Conservation (phyloP, 306 rosid species). For the Quillaja saponaria region DNA sequence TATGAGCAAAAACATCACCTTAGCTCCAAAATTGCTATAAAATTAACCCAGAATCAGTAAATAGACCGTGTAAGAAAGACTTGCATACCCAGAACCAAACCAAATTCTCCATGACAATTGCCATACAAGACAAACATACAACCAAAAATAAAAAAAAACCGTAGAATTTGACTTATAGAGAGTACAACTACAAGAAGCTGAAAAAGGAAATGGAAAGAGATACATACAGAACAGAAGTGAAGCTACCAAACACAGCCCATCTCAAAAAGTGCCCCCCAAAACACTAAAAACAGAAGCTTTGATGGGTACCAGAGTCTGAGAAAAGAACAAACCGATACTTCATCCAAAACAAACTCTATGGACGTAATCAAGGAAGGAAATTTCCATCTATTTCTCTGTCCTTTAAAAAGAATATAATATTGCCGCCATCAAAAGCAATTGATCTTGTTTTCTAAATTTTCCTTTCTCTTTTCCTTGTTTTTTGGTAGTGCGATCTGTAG, state of each 20-base stretch:
- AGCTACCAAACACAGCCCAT: constrained; percentile 24
- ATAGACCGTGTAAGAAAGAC: neutral
- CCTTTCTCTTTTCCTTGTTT: too few species aligned
- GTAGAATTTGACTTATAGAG: neutral
- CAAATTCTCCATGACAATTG: constrained; percentile 22
- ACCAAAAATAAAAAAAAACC: neutral
- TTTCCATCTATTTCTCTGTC: constrained; percentile 4
- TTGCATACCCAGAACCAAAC: neutral
- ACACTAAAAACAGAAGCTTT: constrained; percentile 6
- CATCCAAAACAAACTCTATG: neutral
- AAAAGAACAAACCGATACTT: neutral
- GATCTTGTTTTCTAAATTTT: neutral
- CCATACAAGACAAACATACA: constrained; percentile 9
- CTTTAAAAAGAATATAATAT: neutral
- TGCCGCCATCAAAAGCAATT: neutral
- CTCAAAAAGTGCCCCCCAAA: neutral
- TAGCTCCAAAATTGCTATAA: too few species aligned
- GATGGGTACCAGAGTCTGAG: neutral
- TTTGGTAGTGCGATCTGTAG: neutral
- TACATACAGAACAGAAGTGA: constrained; percentile 19
- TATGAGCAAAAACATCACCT: too few species aligned
- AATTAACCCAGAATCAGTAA: neutral
- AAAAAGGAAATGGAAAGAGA: neutral
- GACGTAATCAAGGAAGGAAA: constrained; percentile 7
- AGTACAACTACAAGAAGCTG: neutral